Conservation (phyloP, 192 early-diverging fungal species). For the Backusella circina region DNA sequence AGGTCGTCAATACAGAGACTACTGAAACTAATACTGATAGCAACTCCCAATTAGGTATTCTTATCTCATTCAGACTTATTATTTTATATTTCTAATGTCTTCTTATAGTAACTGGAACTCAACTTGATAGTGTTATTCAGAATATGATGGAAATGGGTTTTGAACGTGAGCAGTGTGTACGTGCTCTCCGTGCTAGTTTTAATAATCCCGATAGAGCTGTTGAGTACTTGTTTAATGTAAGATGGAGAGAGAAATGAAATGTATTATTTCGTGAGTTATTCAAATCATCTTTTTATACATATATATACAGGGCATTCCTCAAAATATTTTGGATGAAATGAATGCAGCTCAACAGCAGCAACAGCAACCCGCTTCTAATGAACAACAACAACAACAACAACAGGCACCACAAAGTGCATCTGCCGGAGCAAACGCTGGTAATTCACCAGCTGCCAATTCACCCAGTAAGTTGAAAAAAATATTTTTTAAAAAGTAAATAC, state of each 20-base stretch:
- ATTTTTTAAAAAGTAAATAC: too few species aligned
- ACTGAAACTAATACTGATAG: background rate
- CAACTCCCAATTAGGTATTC: constrained; percentile 20
- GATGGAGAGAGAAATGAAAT: background rate
- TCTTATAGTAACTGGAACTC: constrained; percentile 65
- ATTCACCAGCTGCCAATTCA: background rate
- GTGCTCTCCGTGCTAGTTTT: constrained; percentile 93
- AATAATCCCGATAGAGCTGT: constrained; percentile 97
- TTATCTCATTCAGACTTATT: background rate
- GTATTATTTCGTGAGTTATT: constrained; percentile 1
- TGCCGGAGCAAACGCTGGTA: background rate
- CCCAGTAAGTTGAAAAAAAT: background rate
- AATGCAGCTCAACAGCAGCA: background rate
- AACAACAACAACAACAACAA: background rate
- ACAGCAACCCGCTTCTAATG: constrained; percentile 20
- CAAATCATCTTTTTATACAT: background rate
- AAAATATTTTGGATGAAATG: constrained; percentile 50
- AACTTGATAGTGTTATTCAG: constrained; percentile 76
- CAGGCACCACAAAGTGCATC: background rate
- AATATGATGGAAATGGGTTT: constrained; percentile 98
- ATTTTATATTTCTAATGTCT: background rate
- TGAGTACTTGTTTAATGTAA: constrained; percentile 89
- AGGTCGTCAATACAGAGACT: constrained; percentile 32
- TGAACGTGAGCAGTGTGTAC: constrained; percentile 76
- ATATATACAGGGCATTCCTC: constrained; percentile 74